phyloP scores from a whole-genome alignment of 1,139 yeast genomes.

The Candida labiduridarum region DNA sequence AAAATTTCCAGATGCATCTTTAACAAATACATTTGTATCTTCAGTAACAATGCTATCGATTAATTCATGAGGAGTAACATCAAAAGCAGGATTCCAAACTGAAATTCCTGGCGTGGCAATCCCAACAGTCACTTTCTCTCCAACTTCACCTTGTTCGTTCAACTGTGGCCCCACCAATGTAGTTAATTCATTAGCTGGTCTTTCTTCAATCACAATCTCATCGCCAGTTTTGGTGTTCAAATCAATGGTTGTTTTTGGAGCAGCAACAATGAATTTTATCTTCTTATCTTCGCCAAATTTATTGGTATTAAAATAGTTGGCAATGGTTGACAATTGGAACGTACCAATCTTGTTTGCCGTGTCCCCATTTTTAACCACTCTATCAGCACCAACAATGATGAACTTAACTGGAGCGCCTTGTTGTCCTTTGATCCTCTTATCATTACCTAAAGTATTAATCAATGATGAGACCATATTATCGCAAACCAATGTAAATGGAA shows the following conservation, averaged over 20 bases:
- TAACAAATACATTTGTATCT: slow-evolving; percentile 51
- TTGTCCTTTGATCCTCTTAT: slow-evolving; percentile 14
- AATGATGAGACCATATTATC: slow-evolving; percentile 91
- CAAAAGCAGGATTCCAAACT: slow-evolving; percentile 97
- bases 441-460: slow-evolving; percentile 37
- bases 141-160: slow-evolving; percentile 29
- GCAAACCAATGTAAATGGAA: slow-evolving; percentile 86
- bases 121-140: slow-evolving; percentile 60
- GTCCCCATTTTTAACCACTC: slow-evolving; percentile 90
- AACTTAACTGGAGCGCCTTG: slow-evolving; percentile 68
- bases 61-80: slow-evolving; percentile 80
- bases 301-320: slow-evolving; percentile 42
- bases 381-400: slow-evolving; percentile 97
- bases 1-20: slow-evolving; percentile 49
- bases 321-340: slow-evolving; percentile 76
- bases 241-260: slow-evolving; percentile 92
- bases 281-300: slow-evolving; percentile 28
- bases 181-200: slow-evolving; percentile 80
- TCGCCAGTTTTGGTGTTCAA: slow-evolving; percentile 65
- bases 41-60: slow-evolving; percentile 93
- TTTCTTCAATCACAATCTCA: slow-evolving; percentile 80
- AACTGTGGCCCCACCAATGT: slow-evolving; percentile 67
- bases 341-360: slow-evolving; percentile 98
- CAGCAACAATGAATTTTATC: slow-evolving; percentile 88
- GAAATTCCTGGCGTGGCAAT: slow-evolving; percentile 83